phyloP scores from a whole-genome alignment of 2,329 filamentous ascomycete species.

The Beauveria sp. region DNA sequence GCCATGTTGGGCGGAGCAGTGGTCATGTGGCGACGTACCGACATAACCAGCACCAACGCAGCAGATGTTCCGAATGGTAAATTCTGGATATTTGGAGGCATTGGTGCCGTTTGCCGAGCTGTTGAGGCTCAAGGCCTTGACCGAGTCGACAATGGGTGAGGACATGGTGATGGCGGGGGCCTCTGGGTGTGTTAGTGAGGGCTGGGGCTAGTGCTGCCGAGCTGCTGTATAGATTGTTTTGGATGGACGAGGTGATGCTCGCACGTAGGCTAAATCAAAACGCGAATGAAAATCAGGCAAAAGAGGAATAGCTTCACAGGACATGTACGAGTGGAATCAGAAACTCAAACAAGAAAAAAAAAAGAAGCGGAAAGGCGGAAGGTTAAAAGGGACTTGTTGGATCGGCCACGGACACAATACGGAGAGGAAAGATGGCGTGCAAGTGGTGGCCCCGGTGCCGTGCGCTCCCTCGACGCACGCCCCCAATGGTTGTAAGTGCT shows the following conservation, averaged over 20 bases:
- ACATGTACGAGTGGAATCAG: background rate
- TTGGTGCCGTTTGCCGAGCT: constrained; percentile 23
- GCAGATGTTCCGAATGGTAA: constrained; percentile 53
- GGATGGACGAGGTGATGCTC: background rate
- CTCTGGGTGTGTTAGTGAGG: background rate
- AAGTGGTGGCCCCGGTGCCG: no score
- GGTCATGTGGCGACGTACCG: constrained; percentile 40
- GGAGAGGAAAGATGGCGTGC: background rate
- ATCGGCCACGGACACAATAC: background rate
- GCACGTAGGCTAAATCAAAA: background rate
- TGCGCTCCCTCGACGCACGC: background rate
- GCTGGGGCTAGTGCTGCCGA: background rate
- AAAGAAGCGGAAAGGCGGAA: background rate
- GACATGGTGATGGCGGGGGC: background rate
- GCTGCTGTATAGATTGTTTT: background rate
- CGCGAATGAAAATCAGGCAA: background rate
- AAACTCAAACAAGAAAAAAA: background rate
- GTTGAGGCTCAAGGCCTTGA: constrained; percentile 26
- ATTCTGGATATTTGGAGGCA: constrained; percentile 20
- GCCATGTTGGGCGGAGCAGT: background rate
- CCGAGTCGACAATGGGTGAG: constrained; percentile 20
- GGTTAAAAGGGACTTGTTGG: background rate
- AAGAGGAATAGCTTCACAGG: background rate
- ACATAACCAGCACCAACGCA: constrained; percentile 72
- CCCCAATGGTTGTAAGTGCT: background rate